phyloP scores from a whole-genome alignment of 164 flowering plant genomes.

The Chimonanthus praecox region DNA sequence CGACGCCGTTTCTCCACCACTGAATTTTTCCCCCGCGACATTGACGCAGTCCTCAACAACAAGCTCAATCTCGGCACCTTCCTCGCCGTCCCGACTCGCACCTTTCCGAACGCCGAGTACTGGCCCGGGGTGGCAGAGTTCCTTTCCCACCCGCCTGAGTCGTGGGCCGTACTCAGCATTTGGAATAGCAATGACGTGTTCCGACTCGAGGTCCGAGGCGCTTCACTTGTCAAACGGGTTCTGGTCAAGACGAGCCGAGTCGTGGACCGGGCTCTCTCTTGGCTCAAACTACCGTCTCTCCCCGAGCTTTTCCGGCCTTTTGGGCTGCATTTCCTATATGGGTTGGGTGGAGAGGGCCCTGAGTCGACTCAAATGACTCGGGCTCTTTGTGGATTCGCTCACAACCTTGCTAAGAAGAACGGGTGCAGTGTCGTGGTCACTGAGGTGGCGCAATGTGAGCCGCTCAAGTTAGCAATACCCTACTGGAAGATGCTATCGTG shows the following conservation, averaged over 20 bases:
- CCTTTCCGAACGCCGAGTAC: constrained; percentile 1
- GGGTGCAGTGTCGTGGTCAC: constrained; percentile 83
- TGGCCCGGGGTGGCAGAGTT: constrained; percentile 50
- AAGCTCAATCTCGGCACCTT: constrained; percentile 75
- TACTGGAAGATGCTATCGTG: constrained; percentile 84
- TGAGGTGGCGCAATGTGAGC: constrained; percentile 72
- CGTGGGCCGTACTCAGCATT: constrained; percentile 83
- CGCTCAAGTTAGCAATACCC: constrained; percentile 65
- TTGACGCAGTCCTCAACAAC: constrained; percentile 66
- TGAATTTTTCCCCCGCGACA: constrained; percentile 96
- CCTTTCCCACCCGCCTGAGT: constrained; percentile 57
- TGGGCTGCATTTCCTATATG: constrained; percentile 84
- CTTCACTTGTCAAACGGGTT: constrained; percentile 38
- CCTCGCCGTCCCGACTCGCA: constrained; percentile 52
- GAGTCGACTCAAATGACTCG: constrained; percentile 30
- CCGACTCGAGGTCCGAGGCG: constrained; percentile 67
- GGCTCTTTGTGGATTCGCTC: constrained; percentile 69
- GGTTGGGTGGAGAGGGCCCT: constrained; percentile 83
- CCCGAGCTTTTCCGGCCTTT: constrained; percentile 83
- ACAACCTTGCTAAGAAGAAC: constrained; percentile 60
- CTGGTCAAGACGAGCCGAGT: constrained; percentile 58
- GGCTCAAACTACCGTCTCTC: constrained; percentile 69
- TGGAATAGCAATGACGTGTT: constrained; percentile 82
- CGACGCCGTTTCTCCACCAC: constrained; percentile 67
- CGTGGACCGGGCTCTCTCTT: constrained; percentile 66